Evolutionary conservation across 139 green algal species (phyloP).

Genomic region (Chlamydomonas schloesseri): DNA sequence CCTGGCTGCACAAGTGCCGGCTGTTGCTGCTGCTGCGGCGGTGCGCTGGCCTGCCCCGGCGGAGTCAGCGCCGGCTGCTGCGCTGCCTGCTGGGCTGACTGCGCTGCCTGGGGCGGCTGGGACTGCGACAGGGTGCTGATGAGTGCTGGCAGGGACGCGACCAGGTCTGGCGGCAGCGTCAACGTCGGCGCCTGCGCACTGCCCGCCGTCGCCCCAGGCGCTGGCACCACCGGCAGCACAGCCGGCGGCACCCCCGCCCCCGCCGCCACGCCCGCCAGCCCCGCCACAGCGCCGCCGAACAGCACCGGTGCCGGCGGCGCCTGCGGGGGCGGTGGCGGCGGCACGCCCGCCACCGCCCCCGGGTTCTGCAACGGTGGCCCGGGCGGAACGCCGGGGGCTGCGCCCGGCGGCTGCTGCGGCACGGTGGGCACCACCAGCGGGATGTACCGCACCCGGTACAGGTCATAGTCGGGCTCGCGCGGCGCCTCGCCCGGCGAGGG

Average conservation of each 20-base stretch:
- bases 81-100: background rate
- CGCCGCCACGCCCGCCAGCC: too few relatives aligned
- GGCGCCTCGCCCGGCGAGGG: conserved; percentile 19
- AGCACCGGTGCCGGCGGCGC: background rate
- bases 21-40: too few relatives aligned
- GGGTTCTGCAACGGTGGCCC: background rate
- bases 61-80: background rate
- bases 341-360: background rate
- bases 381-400: background rate
- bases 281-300: background rate
- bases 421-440: conserved; percentile 11
- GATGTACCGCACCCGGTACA: conserved; percentile 1
- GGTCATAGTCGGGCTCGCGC: conserved; percentile 6
- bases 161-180: conserved; percentile 4
- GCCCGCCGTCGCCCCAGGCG: background rate
- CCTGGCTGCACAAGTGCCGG: too few relatives aligned
- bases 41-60: background rate
- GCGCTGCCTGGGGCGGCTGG: background rate
- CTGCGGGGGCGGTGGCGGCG: too few relatives aligned
- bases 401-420: too few relatives aligned
- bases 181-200: background rate
- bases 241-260: background rate
- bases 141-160: background rate
- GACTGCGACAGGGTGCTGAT: conserved; percentile 7
- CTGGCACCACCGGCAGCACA: too few relatives aligned